Conservation (phyloP, 306 rosid genomes). For the Pyrus betulifolia region DNA sequence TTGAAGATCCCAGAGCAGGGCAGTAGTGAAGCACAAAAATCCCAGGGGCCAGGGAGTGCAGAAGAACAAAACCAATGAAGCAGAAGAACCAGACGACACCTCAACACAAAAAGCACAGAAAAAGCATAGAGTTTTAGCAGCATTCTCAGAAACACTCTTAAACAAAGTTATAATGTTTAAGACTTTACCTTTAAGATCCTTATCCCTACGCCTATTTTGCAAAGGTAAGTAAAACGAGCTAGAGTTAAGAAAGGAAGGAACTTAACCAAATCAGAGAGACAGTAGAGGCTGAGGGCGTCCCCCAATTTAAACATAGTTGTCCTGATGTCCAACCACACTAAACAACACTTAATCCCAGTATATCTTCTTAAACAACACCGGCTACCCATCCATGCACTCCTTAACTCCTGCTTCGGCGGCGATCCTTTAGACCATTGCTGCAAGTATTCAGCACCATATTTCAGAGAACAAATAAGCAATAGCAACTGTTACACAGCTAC, state of each 20-base stretch:
- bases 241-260: conserved; percentile 47
- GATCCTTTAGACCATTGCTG: conserved; percentile 89
- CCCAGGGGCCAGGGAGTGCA: conserved; percentile 43
- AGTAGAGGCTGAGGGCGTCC: conserved; percentile 60
- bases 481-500: background rate
- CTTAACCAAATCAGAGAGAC: conserved; percentile 59
- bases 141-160: conserved; percentile 31
- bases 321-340: conserved; percentile 57
- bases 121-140: conserved; percentile 53
- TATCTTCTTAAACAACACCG: conserved; percentile 31
- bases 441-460: conserved; percentile 13
- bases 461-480: conserved; percentile 3
- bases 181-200: conserved; percentile 19
- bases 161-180: conserved; percentile 33
- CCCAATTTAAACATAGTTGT: conserved; percentile 62
- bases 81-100: conserved; percentile 77
- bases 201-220: conserved; percentile 43
- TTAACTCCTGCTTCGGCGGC: conserved; percentile 91
- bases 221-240: conserved; percentile 34
- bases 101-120: conserved; percentile 37
- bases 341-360: conserved; percentile 44
- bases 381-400: conserved; percentile 13
- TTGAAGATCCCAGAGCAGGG: conserved; percentile 64
- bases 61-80: conserved; percentile 66
- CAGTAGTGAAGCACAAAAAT: conserved; percentile 45